Evolutionary conservation across 1,284 basidiomycete genomes (phyloP).

Genomic region (Microbotryum violaceum): DNA sequence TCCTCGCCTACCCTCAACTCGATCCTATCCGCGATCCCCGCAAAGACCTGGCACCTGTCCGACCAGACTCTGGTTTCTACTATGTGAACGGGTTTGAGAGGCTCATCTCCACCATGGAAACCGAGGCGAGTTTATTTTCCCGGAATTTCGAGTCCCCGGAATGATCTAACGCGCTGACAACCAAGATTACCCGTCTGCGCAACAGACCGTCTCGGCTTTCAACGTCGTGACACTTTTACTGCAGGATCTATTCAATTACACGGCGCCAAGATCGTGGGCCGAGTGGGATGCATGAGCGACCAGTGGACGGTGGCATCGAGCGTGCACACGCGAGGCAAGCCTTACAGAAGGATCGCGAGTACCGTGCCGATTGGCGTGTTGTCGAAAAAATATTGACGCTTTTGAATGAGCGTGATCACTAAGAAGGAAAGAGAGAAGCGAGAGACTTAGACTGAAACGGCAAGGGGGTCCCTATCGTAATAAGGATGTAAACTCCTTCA

Average conservation of each 20-base stretch:
- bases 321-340: too few relatives aligned
- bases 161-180: background rate
- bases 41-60: conserved; percentile 15
- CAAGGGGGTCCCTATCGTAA: too few relatives aligned
- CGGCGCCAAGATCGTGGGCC: conserved; percentile 29
- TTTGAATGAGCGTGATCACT: too few relatives aligned
- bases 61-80: conserved; percentile 31
- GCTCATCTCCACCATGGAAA: conserved; percentile 34
- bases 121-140: conserved; percentile 5
- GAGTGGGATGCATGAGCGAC: conserved; percentile 19
- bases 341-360: too few relatives aligned
- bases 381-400: too few relatives aligned
- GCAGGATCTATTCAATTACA: conserved; percentile 30
- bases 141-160: background rate
- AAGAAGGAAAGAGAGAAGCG: too few relatives aligned
- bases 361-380: too few relatives aligned
- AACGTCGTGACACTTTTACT: conserved; percentile 30
- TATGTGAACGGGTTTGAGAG: conserved; percentile 35
- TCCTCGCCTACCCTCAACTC: conserved; percentile 25
- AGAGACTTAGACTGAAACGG: too few relatives aligned
- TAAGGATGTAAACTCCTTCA: too few relatives aligned
- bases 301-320: too few relatives aligned
- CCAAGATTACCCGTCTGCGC: background rate
- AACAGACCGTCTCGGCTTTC: conserved; percentile 32
- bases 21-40: conserved; percentile 8